Conservation (phyloP, 148 eudicot species). For the Polygonum maritimum region DNA sequence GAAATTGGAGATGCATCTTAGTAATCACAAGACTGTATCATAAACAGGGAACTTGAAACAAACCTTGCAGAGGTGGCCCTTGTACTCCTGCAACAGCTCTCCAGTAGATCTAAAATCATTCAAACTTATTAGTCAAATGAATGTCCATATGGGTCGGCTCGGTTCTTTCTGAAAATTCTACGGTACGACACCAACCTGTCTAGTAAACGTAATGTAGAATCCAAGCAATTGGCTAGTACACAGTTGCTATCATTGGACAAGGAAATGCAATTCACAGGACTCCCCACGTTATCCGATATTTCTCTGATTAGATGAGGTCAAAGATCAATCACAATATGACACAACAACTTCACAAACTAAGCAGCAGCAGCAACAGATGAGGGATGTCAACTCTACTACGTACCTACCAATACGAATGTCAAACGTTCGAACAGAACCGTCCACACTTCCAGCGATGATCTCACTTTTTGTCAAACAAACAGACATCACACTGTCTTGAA, state of each 20-base stretch:
- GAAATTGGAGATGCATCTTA: neutral
- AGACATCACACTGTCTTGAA: slow-evolving; percentile 93
- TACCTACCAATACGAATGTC: slow-evolving; percentile 96
- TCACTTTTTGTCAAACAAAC: slow-evolving; percentile 69
- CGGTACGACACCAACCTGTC: slow-evolving; percentile 50
- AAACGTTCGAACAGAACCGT: slow-evolving; percentile 91
- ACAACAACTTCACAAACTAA: neutral
- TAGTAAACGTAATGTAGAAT: slow-evolving; percentile 83
- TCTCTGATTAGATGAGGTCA: slow-evolving; percentile 37
- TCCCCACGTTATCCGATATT: slow-evolving; percentile 79
- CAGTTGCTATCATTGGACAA: slow-evolving; percentile 92
- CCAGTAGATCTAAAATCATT: slow-evolving; percentile 50
- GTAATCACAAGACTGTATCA: neutral
- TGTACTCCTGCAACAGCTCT: slow-evolving; percentile 87
- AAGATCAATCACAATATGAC: neutral
- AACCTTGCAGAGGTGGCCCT: slow-evolving; percentile 95
- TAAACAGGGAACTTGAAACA: slow-evolving; percentile 1
- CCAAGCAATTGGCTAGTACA: slow-evolving; percentile 81
- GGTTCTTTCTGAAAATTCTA: neutral
- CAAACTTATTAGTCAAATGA: neutral
- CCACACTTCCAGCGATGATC: slow-evolving; percentile 98
- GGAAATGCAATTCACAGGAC: slow-evolving; percentile 87
- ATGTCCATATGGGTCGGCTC: neutral
- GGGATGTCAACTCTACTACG: slow-evolving; percentile 18
- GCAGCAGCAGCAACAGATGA: neutral